Evolutionary conservation across 768 basidiomycete species (phyloP), one percentile per base, ranked within the genome.

Genomic region (Pleurotus pulmonarius): DNA sequence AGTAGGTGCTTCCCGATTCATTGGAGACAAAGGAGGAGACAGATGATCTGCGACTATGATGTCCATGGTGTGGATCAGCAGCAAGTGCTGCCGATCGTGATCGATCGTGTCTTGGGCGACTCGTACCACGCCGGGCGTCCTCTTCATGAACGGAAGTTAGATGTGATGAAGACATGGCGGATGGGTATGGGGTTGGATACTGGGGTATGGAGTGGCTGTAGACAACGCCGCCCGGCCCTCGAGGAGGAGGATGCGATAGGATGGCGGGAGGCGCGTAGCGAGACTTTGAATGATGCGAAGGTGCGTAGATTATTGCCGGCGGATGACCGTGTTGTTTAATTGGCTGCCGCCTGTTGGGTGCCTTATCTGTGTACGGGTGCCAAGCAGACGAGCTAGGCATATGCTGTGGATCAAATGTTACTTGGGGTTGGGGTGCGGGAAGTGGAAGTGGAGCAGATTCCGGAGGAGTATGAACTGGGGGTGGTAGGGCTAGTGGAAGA

Each of bases 1-100:
- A 90, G 73, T 89, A 90, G 3, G 88, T 90, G 65, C 86, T 82
- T 18, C 81, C 85, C 4, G 86, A 86, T 38, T 79, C 79, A 12
- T 76, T 69, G 63, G 82, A 86, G 29, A 66, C 73, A 13, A 78
- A 65, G 44, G 75, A 77, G 15, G 74, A 74, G 16, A 70, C 70
- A 12, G 75, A 74, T 18, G 65, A 68, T 49, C 65, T 67, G 5
- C 61, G 69, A 44, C 61, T 56, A 46, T 58, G 61, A 49, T 61
- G 59, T 7, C 56, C 43, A 8, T 64, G 63, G 60, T 40, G 53
- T 12, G 39, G 51, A 53, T 53, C 51, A 25, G 20, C 51, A 41
- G 60, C 65, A 7, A 61, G 16, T 29, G 64, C 48, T 37, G 61
- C 44, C 40, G 69, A 70, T 46, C 65, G 66, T 18, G 64, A 59